These are phyloP conservation scores for Irpex sp. DNA, from an alignment of 1,284 basidiomycete genomes.

Conservation along the genomic window DNA sequence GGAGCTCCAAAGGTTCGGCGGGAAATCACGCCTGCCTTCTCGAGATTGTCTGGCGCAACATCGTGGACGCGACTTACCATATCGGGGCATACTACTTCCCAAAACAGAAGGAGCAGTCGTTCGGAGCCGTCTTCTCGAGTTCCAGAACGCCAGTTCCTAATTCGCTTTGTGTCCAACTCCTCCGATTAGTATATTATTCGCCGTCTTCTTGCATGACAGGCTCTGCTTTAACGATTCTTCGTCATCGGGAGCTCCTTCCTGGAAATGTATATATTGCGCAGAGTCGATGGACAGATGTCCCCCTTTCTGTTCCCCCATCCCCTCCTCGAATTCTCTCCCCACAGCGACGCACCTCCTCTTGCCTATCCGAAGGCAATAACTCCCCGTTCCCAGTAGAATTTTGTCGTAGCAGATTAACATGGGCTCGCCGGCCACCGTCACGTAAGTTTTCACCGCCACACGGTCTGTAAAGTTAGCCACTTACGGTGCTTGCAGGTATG, in stretches of 20 bases:
- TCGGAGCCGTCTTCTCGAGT: neutral
- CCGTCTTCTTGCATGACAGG: neutral
- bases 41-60: neutral
- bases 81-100: neutral
- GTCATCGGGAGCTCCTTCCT: too few species aligned
- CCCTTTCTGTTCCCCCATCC: neutral
- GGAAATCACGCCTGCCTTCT: neutral
- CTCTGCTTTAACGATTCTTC: neutral
- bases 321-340: neutral
- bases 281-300: neutral
- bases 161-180: neutral
- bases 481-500: conserved; percentile 22
- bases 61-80: neutral
- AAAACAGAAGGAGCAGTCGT: neutral
- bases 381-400: too few species aligned
- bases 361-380: neutral
- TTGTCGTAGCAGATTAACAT: conserved; percentile 9
- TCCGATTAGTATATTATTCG: neutral
- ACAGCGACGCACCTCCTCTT: neutral
- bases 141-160: neutral
- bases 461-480: neutral
- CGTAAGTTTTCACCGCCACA: conserved; percentile 14
- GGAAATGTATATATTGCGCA: too few species aligned
- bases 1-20: too few species aligned
- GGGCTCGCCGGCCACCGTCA: conserved; percentile 20